Conservation (phyloP, 495 filamentous ascomycete species). For the Cudoniella acicularis region DNA sequence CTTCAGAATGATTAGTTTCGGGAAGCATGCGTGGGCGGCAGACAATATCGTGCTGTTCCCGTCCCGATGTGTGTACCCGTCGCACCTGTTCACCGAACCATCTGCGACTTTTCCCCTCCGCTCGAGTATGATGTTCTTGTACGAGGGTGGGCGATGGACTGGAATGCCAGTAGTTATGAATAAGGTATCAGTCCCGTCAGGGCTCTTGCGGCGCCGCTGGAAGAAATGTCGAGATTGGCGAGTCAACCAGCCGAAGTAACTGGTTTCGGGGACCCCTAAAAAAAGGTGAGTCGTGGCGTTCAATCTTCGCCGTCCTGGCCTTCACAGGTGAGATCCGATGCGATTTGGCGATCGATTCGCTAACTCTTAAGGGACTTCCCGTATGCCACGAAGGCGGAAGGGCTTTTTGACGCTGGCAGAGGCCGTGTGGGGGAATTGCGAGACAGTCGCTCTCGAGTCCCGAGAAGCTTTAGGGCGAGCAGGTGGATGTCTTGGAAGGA, state of each 20-base stretch:
- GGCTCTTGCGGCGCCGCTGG: neutral
- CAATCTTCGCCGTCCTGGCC: neutral
- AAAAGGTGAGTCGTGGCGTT: neutral
- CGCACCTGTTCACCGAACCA: constrained; percentile 24
- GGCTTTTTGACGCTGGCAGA: constrained; percentile 1
- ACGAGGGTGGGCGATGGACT: constrained; percentile 8
- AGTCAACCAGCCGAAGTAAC: constrained; percentile 5
- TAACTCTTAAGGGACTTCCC: constrained; percentile 10
- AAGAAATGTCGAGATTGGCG: constrained; percentile 2
- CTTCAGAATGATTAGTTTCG: constrained; percentile 15
- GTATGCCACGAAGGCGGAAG: neutral
- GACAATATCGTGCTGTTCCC: constrained; percentile 26
- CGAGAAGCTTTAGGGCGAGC: neutral
- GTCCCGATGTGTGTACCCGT: constrained; percentile 27
- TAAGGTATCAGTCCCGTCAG: constrained; percentile 1
- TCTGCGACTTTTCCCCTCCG: constrained; percentile 23
- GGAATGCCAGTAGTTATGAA: constrained; percentile 14
- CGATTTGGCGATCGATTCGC: constrained; percentile 7
- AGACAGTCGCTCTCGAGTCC: neutral
- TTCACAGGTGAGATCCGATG: neutral
- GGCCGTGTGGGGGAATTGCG: neutral
- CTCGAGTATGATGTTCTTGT: constrained; percentile 16
- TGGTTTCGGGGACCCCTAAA: constrained; percentile 2
- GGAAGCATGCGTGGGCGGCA: constrained; percentile 24
- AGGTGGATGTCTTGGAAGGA: neutral